Percentiles rank a stretch among this genome's conserved stretches.
These are phyloP conservation scores for Penicillium aurantiogriseum DNA, from an alignment of 2,329 filamentous ascomycete genomes.

Conservation along the genomic window DNA sequence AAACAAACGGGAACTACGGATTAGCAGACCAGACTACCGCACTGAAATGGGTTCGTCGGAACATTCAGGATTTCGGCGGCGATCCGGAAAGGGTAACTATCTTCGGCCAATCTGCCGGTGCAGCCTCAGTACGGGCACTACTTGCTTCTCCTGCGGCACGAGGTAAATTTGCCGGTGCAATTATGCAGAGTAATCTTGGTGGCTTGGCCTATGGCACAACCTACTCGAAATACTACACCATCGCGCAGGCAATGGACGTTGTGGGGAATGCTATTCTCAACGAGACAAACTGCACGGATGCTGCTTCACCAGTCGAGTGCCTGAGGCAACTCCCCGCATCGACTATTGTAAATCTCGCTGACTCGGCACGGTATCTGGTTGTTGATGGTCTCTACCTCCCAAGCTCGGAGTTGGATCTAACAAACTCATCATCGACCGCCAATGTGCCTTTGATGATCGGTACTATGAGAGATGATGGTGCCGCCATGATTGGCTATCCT, in stretches of 20 bases:
- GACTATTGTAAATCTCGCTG: slow-evolving; percentile 10
- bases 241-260: slow-evolving; percentile 51
- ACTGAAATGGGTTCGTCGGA: slow-evolving; percentile 48
- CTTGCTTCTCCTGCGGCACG: slow-evolving; percentile 31
- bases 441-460: slow-evolving; percentile 25
- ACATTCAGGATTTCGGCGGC: slow-evolving; percentile 50
- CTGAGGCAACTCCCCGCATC: slow-evolving; percentile 34
- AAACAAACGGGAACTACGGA: slow-evolving; percentile 55
- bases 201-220: slow-evolving; percentile 59
- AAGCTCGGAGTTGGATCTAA: slow-evolving; percentile 18
- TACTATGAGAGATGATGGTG: slow-evolving; percentile 31
- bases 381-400: slow-evolving; percentile 21
- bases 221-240: slow-evolving; percentile 60
- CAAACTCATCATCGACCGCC: slow-evolving; percentile 10
- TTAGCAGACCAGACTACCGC: slow-evolving; percentile 54
- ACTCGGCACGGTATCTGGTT: slow-evolving; percentile 20
- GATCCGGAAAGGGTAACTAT: slow-evolving; percentile 49
- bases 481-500: slow-evolving; percentile 48
- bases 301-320: slow-evolving; percentile 48
- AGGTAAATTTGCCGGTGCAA: slow-evolving; percentile 21
- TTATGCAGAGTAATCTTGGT: slow-evolving; percentile 47
- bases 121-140: slow-evolving; percentile 56
- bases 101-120: slow-evolving; percentile 52
- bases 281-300: slow-evolving; percentile 53
- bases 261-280: slow-evolving; percentile 54